Conservation (phyloP, 2,329 filamentous ascomycete genomes). For the Pseudogymnoascus sp. region DNA sequence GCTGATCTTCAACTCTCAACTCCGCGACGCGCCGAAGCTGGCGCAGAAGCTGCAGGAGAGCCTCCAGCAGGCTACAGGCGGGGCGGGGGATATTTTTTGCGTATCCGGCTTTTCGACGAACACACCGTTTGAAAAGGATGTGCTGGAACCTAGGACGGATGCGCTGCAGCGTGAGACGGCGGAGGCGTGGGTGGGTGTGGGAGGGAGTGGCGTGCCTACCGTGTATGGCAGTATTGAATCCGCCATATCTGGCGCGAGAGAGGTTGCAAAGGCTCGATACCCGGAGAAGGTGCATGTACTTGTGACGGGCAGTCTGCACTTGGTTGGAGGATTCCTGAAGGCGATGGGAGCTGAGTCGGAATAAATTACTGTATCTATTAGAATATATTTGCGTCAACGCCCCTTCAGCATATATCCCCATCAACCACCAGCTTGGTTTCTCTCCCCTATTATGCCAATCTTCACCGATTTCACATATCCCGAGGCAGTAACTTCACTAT, state of each 20-base stretch:
- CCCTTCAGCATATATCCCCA: neutral
- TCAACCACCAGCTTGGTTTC: neutral
- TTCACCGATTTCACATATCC: neutral
- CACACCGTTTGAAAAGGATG: slow-evolving; percentile 35
- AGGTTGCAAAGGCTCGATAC: slow-evolving; percentile 26
- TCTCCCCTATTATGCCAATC: neutral
- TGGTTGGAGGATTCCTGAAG: slow-evolving; percentile 39
- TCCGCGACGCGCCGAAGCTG: slow-evolving; percentile 31
- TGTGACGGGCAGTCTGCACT: slow-evolving; percentile 56
- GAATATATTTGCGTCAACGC: neutral
- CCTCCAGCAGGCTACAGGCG: slow-evolving; percentile 20
- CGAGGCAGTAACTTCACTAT: neutral
- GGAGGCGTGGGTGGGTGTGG: neutral
- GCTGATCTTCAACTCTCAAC: neutral
- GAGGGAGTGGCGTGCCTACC: slow-evolving; percentile 33
- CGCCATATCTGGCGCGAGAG: slow-evolving; percentile 42
- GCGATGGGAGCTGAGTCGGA: neutral
- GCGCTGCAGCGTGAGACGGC: slow-evolving; percentile 9
- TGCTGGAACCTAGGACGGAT: slow-evolving; percentile 10
- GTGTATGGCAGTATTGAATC: slow-evolving; percentile 41
- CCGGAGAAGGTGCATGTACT: slow-evolving; percentile 29
- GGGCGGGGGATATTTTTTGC: slow-evolving; percentile 39
- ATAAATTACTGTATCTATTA: neutral
- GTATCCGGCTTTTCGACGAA: slow-evolving; percentile 40
- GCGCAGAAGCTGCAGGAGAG: slow-evolving; percentile 35